These are phyloP conservation scores for Kwoniella sp. DNA, from an alignment of 768 basidiomycete genomes.

Conservation along the genomic window DNA sequence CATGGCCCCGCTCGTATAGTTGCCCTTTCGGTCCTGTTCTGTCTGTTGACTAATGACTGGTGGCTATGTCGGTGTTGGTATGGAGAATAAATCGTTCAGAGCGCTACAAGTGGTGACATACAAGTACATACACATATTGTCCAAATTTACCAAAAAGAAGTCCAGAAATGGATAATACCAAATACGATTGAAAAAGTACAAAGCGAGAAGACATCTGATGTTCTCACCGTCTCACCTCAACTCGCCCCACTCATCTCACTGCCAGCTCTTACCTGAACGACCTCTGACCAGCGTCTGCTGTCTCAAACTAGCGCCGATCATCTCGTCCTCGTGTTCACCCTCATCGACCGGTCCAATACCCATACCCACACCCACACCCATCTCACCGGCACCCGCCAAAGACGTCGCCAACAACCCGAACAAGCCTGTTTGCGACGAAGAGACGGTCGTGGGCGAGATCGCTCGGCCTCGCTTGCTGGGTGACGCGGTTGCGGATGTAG, in stretches of 20 bases:
- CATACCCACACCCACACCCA: not conserved
- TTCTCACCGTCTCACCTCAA: not conserved
- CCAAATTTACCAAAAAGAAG: not conserved
- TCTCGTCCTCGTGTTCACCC: conserved; percentile 22
- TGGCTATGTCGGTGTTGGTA: not conserved
- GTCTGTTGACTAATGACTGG: not conserved
- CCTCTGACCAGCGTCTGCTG: conserved; percentile 8
- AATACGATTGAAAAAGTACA: not conserved
- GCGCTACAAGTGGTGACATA: not conserved
- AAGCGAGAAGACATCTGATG: too few relatives aligned
- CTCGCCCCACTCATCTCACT: conserved; percentile 2
- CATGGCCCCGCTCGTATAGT: too few relatives aligned
- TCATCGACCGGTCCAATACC: not conserved
- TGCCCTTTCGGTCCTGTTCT: too few relatives aligned
- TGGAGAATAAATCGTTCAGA: not conserved
- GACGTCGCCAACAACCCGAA: conserved; percentile 22
- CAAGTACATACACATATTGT: not conserved
- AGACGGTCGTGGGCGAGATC: conserved; percentile 3
- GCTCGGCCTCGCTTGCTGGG: not conserved
- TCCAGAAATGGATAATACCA: too few relatives aligned
- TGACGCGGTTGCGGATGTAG: not conserved
- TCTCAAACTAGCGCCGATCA: conserved; percentile 19
- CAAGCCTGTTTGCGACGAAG: conserved; percentile 12
- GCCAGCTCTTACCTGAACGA: conserved; percentile 5
- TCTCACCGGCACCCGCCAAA: not conserved